Percentiles rank a stretch among this genome's conserved stretches.
These are phyloP conservation scores for Trichoderma gracile DNA, from an alignment of 2,329 filamentous ascomycete genomes.

Conservation along the genomic window DNA sequence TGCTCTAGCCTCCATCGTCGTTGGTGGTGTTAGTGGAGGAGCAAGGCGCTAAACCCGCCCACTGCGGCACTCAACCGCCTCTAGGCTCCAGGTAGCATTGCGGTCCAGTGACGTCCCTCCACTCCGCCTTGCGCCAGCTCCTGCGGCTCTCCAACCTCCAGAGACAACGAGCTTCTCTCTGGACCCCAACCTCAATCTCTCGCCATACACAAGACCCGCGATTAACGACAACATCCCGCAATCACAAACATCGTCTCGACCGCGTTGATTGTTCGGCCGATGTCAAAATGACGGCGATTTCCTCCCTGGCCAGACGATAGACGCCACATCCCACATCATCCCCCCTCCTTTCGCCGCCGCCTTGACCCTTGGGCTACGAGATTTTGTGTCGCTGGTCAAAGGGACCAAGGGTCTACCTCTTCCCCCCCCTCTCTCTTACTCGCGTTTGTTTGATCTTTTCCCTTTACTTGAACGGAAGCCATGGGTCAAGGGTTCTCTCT, in stretches of 20 bases:
- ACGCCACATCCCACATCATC: slow-evolving; percentile 3
- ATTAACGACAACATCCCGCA: neutral
- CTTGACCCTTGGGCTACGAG: neutral
- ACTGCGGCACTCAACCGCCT: neutral
- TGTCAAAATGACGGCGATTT: slow-evolving; percentile 26
- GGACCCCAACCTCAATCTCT: neutral
- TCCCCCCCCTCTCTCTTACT: slow-evolving; percentile 14
- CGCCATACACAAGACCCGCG: neutral
- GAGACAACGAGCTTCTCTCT: slow-evolving; percentile 1
- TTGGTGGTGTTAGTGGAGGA: slow-evolving; percentile 7
- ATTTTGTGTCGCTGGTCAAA: neutral
- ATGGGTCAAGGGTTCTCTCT: slow-evolving; percentile 99
- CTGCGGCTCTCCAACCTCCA: neutral
- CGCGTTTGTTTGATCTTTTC: slow-evolving; percentile 9
- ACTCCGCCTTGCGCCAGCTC: neutral
- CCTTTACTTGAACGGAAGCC: slow-evolving; percentile 13
- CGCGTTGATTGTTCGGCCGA: neutral
- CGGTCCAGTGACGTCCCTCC: slow-evolving; percentile 12
- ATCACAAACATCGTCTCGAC: no score
- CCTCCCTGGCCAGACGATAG: slow-evolving; percentile 22
- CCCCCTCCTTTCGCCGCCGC: neutral
- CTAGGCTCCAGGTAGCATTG: neutral
- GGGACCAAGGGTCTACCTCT: neutral
- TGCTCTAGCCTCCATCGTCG: no score
- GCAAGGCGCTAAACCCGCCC: neutral